These are phyloP conservation scores for Pichia sp. DNA, from an alignment of 1,139 yeast genomes.

Conservation along the genomic window DNA sequence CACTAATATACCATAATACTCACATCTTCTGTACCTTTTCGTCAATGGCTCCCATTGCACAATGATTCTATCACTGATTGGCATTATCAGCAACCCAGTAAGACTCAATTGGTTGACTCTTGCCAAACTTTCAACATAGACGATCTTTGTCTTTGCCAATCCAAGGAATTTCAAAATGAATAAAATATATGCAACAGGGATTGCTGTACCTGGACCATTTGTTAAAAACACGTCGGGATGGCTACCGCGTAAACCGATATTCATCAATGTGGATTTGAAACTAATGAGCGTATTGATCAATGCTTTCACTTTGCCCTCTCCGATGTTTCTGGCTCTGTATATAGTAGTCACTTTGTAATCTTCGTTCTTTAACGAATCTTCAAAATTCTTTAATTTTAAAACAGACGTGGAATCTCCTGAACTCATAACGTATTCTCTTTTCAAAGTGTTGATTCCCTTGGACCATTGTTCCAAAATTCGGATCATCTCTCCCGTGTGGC, in stretches of 20 bases:
- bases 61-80: conserved; percentile 70
- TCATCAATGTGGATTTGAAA: conserved; percentile 33
- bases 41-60: conserved; percentile 88
- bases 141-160: conserved; percentile 51
- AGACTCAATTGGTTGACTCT: conserved; percentile 75
- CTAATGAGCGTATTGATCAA: conserved; percentile 49
- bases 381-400: conserved; percentile 46
- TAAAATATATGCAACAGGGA: conserved; percentile 67
- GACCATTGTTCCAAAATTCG: conserved; percentile 49
- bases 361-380: conserved; percentile 27
- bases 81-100: conserved; percentile 69
- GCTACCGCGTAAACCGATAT: conserved; percentile 9
- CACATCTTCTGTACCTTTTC: conserved; percentile 56
- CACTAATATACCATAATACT: conserved; percentile 75
- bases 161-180: conserved; percentile 56
- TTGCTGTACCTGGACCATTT: conserved; percentile 96
- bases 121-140: conserved; percentile 89
- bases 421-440: conserved; percentile 47
- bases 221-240: conserved; percentile 58
- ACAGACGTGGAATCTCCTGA: conserved; percentile 63
- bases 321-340: conserved; percentile 77
- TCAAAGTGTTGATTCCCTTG: conserved; percentile 27
- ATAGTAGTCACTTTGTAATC: conserved; percentile 39
- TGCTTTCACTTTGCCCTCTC: conserved; percentile 58
- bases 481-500: conserved; percentile 96